Evolutionary conservation across 2,329 filamentous ascomycete species (phyloP).

Genomic region (Phialophora macrospora): DNA sequence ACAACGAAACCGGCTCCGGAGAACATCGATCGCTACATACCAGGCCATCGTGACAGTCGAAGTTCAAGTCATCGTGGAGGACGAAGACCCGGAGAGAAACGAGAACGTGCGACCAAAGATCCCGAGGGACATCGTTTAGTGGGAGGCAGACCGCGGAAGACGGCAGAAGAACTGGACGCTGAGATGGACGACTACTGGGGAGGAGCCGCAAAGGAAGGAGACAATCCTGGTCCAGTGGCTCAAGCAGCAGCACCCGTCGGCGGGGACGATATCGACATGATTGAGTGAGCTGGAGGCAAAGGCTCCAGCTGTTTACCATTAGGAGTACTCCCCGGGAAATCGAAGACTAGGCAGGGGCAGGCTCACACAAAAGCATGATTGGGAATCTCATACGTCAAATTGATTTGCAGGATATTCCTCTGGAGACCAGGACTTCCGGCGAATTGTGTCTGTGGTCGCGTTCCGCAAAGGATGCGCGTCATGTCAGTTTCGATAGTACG

Average conservation of each 20-base stretch:
- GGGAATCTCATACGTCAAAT: neutral
- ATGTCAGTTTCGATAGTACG: constrained; percentile 28
- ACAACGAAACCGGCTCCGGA: constrained; percentile 63
- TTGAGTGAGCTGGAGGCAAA: constrained; percentile 56
- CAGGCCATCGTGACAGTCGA: constrained; percentile 57
- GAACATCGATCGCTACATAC: constrained; percentile 79
- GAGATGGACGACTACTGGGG: constrained; percentile 96
- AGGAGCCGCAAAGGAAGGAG: constrained; percentile 47
- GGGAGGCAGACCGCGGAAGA: constrained; percentile 74
- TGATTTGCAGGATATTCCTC: constrained; percentile 3
- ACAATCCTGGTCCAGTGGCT: constrained; percentile 43
- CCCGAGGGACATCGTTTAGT: constrained; percentile 50
- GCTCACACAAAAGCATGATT: neutral
- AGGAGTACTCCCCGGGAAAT: neutral
- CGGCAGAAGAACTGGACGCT: constrained; percentile 88
- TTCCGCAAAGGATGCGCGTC: constrained; percentile 3
- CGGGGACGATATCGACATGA: constrained; percentile 72
- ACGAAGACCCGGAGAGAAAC: constrained; percentile 53
- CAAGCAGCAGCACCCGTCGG: constrained; percentile 39
- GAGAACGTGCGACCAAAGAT: constrained; percentile 40
- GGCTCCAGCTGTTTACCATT: neutral
- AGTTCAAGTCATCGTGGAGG: constrained; percentile 50
- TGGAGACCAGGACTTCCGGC: neutral
- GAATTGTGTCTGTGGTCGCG: neutral
- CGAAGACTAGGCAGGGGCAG: neutral